A percentile compares a stretch with the other conserved stretches of the same genome.
These are phyloP conservation scores for Closterium sp. DNA, from an alignment of 139 green algal species.

Conservation along the genomic window DNA sequence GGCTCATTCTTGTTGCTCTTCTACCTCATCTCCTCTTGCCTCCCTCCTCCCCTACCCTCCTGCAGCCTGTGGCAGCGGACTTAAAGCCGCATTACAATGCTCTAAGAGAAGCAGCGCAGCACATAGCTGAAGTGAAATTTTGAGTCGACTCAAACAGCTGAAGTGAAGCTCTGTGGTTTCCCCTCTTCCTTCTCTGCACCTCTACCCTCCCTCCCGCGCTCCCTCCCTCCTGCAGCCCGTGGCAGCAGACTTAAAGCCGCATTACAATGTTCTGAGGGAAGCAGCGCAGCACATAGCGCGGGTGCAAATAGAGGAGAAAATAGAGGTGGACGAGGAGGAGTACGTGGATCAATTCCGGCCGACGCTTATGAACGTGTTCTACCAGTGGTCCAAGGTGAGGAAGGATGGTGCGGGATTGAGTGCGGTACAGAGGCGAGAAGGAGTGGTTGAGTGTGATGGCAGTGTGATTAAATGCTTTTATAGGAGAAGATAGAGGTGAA, in stretches of 20 bases:
- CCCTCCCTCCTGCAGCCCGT: too few relatives aligned
- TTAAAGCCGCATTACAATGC: conserved; percentile 54
- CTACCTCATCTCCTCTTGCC: too few relatives aligned
- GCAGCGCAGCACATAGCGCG: conserved; percentile 69
- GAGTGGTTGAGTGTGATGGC: conserved; percentile 53
- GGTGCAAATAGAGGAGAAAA: conserved; percentile 43
- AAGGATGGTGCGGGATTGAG: conserved; percentile 65
- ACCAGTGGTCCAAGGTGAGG: conserved; percentile 56
- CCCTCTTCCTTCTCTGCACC: too few relatives aligned
- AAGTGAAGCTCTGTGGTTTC: too few relatives aligned
- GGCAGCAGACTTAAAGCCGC: conserved; percentile 1
- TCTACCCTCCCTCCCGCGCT: too few relatives aligned
- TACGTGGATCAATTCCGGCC: too few relatives aligned
- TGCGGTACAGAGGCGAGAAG: conserved; percentile 67
- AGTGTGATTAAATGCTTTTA: too few relatives aligned
- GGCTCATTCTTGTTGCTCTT: conserved; percentile 62
- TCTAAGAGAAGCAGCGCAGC: conserved; percentile 69
- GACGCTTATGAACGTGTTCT: too few relatives aligned
- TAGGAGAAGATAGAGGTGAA: conserved; percentile 58
- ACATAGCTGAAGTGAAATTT: conserved; percentile 65
- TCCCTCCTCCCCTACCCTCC: too few relatives aligned
- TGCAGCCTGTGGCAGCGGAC: not conserved
- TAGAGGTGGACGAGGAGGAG: too few relatives aligned
- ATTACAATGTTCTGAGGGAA: conserved; percentile 68
- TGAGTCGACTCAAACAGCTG: too few relatives aligned